Conservation (phyloP, 2,329 filamentous ascomycete genomes). For the Claviceps cyperi region DNA sequence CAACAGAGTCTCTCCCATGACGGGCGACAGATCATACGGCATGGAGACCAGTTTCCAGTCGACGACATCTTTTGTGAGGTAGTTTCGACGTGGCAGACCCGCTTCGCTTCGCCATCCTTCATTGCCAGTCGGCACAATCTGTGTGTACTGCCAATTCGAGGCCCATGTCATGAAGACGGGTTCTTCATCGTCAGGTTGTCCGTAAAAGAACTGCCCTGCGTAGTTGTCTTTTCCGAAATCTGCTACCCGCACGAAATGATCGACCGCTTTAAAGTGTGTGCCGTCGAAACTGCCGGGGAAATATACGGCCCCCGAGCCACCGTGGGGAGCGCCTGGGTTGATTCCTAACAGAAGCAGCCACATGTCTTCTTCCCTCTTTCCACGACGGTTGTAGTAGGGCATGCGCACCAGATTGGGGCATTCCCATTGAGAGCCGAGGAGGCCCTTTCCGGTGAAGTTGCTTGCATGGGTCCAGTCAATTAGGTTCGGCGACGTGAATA, state of each 20-base stretch:
- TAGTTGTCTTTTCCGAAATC: constrained; percentile 25
- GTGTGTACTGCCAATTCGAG: constrained; percentile 21
- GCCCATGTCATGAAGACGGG: constrained; percentile 22
- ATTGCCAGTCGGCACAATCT: constrained; percentile 15
- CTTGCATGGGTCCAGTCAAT: constrained; percentile 36
- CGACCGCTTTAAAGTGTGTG: constrained; percentile 37
- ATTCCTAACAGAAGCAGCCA: constrained; percentile 36
- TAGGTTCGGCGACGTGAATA: constrained; percentile 46
- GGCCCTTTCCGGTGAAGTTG: constrained; percentile 40
- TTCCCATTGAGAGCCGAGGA: constrained; percentile 44
- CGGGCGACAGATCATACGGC: constrained; percentile 32
- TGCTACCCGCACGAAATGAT: constrained; percentile 14
- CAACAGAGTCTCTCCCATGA: constrained; percentile 31
- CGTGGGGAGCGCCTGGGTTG: constrained; percentile 42
- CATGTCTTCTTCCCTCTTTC: constrained; percentile 12
- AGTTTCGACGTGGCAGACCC: constrained; percentile 29
- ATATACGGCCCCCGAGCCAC: constrained; percentile 41
- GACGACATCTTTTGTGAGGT: constrained; percentile 34
- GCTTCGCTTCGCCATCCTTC: constrained; percentile 20
- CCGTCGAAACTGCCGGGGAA: constrained; percentile 48
- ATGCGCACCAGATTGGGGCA: constrained; percentile 48
- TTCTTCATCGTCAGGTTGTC: constrained; percentile 9
- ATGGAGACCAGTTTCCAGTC: constrained; percentile 37
- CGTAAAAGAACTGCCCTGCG: constrained; percentile 21
- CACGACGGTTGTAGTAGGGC: constrained; percentile 26